Percentiles rank a stretch among this genome's conserved stretches.
These are phyloP conservation scores for Capsicum pubescens DNA, from an alignment of 257 asterid species.

Conservation along the genomic window DNA sequence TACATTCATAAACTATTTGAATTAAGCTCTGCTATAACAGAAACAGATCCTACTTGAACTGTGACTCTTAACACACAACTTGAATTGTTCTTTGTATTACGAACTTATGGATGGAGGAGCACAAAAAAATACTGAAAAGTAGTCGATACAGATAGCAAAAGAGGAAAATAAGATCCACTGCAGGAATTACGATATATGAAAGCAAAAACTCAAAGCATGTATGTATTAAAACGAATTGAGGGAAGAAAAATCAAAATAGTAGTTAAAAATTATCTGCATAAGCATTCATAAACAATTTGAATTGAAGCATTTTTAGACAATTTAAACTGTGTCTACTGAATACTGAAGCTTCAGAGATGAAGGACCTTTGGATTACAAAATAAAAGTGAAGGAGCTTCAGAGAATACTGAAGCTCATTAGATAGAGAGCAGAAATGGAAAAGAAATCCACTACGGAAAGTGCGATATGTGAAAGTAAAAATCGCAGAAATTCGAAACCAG, in stretches of 20 bases:
- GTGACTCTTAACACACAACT: neutral
- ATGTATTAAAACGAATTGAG: neutral
- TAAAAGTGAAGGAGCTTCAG: no score
- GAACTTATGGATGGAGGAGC: neutral
- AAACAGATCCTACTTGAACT: neutral
- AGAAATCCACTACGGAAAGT: neutral
- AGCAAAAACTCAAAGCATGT: neutral
- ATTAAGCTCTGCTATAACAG: neutral
- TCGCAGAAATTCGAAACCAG: neutral
- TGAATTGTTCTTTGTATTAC: neutral
- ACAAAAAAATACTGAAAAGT: neutral
- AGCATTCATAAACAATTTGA: no score
- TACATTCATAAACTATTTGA: conserved; percentile 5
- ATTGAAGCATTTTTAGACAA: no score
- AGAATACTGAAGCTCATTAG: no score
- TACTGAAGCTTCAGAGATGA: no score
- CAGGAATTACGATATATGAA: neutral
- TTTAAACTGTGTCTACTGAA: no score
- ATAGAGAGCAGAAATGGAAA: neutral
- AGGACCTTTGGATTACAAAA: no score
- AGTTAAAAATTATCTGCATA: neutral
- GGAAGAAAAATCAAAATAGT: neutral
- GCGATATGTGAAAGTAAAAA: neutral
- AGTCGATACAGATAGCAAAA: neutral
- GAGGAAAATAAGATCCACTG: neutral